Evolutionary conservation across 2,329 filamentous ascomycete species (phyloP).

Genomic region (Botrytis sinoallii): DNA sequence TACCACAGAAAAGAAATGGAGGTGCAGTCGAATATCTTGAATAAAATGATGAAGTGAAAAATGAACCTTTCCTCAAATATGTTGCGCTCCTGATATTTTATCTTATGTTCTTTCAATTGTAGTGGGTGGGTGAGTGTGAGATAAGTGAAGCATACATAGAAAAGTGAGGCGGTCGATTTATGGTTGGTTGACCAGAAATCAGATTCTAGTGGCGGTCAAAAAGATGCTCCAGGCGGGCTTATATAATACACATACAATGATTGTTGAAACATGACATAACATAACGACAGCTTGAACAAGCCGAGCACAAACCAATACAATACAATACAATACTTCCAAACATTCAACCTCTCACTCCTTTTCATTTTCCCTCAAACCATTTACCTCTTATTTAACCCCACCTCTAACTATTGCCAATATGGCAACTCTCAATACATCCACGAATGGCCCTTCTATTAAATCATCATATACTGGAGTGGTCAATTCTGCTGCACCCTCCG

Average conservation of each 20-base stretch:
- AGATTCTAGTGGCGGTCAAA: slow-evolving; percentile 12
- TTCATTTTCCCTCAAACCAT: not conserved
- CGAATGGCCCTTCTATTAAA: slow-evolving; percentile 79
- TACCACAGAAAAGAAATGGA: slow-evolving; percentile 9
- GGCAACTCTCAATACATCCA: slow-evolving; percentile 77
- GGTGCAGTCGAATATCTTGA: not conserved
- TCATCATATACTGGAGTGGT: slow-evolving; percentile 73
- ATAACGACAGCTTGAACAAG: slow-evolving; percentile 13
- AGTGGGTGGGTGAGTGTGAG: not conserved
- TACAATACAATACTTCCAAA: not conserved
- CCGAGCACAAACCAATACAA: slow-evolving; percentile 10
- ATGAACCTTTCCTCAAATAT: slow-evolving; percentile 11
- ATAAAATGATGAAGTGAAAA: not conserved
- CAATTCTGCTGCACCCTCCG: slow-evolving; percentile 55
- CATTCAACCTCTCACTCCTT: not conserved
- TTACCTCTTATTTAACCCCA: not conserved
- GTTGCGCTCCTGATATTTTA: slow-evolving; percentile 2
- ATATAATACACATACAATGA: not conserved
- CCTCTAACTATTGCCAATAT: slow-evolving; percentile 45
- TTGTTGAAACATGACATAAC: slow-evolving; percentile 11
- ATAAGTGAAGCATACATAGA: slow-evolving; percentile 12
- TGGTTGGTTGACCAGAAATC: slow-evolving; percentile 2
- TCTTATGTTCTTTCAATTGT: not conserved
- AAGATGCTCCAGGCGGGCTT: not conserved
- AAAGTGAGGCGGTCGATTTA: slow-evolving; percentile 14